phyloP scores from a whole-genome alignment of 2,329 filamentous ascomycete genomes.

The Lachnellula willkommii region DNA sequence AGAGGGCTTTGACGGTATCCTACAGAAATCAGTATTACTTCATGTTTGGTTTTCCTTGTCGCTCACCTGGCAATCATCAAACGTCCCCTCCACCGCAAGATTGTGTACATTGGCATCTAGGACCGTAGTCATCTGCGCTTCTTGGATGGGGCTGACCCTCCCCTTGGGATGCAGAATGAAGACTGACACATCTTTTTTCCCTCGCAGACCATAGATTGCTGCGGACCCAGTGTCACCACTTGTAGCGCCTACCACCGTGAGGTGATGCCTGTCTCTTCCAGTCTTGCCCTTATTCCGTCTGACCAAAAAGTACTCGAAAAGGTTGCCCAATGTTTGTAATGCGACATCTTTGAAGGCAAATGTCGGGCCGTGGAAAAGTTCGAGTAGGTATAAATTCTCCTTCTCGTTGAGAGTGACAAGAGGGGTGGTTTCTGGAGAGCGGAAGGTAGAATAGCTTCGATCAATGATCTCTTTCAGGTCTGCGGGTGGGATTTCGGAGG shows the following conservation, averaged over 20 bases:
- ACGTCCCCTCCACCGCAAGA: conserved; percentile 80
- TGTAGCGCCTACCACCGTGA: conserved; percentile 82
- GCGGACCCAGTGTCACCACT: conserved; percentile 89
- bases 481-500: conserved; percentile 70
- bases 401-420: conserved; percentile 67
- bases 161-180: conserved; percentile 93
- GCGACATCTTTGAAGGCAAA: conserved; percentile 96
- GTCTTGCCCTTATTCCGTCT: conserved; percentile 66
- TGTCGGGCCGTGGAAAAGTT: conserved; percentile 93
- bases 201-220: conserved; percentile 88
- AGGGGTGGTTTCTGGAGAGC: conserved; percentile 71
- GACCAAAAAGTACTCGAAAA: conserved; percentile 84
- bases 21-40: conserved; percentile 28
- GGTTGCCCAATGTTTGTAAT: conserved; percentile 89
- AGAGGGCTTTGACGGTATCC: conserved; percentile 92
- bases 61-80: conserved; percentile 85
- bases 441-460: conserved; percentile 85
- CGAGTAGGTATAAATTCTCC: conserved; percentile 75
- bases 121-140: conserved; percentile 95
- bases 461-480: conserved; percentile 81
- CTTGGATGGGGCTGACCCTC: conserved; percentile 84
- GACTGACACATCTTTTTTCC: conserved; percentile 95
- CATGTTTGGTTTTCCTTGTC: neutral
- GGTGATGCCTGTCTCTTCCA: conserved; percentile 59
- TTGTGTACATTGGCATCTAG: conserved; percentile 90